Percentiles rank a stretch among this genome's conserved stretches.
These are phyloP conservation scores for Pseudogymnoascus verrucosus DNA, from an alignment of 2,329 filamentous ascomycete species.

Conservation along the genomic window DNA sequence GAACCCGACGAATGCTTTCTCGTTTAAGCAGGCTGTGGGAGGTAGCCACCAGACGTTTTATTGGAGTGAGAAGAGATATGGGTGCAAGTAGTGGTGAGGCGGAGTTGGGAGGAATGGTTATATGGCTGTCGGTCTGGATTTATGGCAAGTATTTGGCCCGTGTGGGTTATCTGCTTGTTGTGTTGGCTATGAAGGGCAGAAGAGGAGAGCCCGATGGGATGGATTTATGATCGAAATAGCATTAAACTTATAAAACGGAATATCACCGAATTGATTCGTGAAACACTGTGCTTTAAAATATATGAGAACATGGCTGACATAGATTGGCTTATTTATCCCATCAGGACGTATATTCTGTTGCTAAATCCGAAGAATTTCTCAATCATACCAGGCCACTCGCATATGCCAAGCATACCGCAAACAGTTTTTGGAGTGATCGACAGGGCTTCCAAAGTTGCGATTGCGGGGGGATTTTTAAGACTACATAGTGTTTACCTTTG, in stretches of 20 bases:
- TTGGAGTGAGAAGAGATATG: conserved; percentile 2
- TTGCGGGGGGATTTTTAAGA: too few relatives aligned
- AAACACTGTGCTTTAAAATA: too few relatives aligned
- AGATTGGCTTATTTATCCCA: too few relatives aligned
- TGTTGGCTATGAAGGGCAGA: neutral
- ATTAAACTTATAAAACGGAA: neutral
- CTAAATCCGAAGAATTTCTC: too few relatives aligned
- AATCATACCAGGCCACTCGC: too few relatives aligned
- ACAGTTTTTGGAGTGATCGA: too few relatives aligned
- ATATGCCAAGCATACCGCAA: too few relatives aligned
- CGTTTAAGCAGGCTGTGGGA: neutral
- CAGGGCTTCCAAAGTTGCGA: too few relatives aligned
- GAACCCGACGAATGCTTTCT: neutral
- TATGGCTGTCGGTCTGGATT: neutral
- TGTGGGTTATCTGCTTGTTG: neutral
- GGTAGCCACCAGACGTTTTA: neutral
- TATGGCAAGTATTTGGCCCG: neutral
- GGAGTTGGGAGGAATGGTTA: neutral
- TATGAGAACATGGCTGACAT: too few relatives aligned
- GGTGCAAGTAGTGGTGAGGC: neutral
- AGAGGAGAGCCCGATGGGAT: neutral
- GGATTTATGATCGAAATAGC: neutral
- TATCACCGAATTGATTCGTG: neutral
- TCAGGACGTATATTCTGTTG: too few relatives aligned
- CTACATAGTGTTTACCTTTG: too few relatives aligned